Conservation (phyloP, 768 basidiomycete species). For the Suillus subluteus region DNA sequence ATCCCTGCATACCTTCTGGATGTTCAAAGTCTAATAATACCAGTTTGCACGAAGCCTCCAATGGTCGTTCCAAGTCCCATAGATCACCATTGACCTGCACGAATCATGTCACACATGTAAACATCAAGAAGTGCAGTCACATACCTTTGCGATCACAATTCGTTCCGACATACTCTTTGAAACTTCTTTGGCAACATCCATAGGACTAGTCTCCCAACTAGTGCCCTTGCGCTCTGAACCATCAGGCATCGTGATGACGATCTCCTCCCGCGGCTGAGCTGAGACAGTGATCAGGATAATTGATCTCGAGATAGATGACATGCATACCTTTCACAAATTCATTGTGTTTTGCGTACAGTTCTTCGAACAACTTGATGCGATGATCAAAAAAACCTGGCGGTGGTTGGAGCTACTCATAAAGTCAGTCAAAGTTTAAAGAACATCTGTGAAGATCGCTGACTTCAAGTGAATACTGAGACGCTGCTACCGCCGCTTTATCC, state of each 20-base stretch:
- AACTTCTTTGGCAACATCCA: conserved; percentile 88
- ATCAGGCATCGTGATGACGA: conserved; percentile 84
- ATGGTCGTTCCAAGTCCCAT: conserved; percentile 94
- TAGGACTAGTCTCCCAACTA: conserved; percentile 94
- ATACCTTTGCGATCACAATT: conserved; percentile 90
- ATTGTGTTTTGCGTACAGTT: conserved; percentile 83
- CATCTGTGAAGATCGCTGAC: conserved; percentile 37
- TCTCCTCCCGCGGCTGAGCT: conserved; percentile 82
- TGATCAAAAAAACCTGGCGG: conserved; percentile 86
- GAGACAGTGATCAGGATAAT: conserved; percentile 7
- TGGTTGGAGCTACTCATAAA: conserved; percentile 65
- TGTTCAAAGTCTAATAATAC: conserved; percentile 92
- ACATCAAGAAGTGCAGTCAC: conserved; percentile 17
- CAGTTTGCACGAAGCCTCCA: conserved; percentile 83
- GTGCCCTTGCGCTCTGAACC: conserved; percentile 82
- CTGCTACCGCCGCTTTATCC: conserved; percentile 33
- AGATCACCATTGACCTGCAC: conserved; percentile 78
- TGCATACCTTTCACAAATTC: conserved; percentile 72
- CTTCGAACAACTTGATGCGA: conserved; percentile 87
- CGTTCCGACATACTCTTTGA: conserved; percentile 87
- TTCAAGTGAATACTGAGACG: conserved; percentile 64
- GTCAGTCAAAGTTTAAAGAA: conserved; percentile 3
- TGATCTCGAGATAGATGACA: conserved; percentile 2
- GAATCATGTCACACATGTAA: conserved; percentile 12
- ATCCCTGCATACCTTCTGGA: conserved; percentile 63